Percentiles rank a stretch among this genome's conserved stretches.
phyloP scores from a whole-genome alignment of 1,139 yeast genomes.

The Sugiyamaella japonica region DNA sequence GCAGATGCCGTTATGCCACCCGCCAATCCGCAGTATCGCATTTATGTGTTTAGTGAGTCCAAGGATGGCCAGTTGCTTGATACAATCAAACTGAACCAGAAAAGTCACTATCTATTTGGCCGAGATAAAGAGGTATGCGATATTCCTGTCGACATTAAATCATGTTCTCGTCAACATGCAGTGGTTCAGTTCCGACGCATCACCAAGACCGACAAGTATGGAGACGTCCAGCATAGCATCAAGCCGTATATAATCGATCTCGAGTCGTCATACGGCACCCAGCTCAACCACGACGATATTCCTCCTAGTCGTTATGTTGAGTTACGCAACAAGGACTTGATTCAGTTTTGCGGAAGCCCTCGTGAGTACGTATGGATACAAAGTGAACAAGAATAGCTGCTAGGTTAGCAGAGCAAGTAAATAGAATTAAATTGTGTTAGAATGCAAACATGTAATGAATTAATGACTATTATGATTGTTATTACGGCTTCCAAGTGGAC shows the following conservation, averaged over 20 bases:
- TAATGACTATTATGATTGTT: slow-evolving; percentile 10
- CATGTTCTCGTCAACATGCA: slow-evolving; percentile 57
- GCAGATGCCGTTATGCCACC: slow-evolving; percentile 44
- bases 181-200: slow-evolving; percentile 51
- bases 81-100: slow-evolving; percentile 38
- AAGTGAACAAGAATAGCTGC: slow-evolving; percentile 1
- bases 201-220: slow-evolving; percentile 28
- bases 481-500: slow-evolving; percentile 21
- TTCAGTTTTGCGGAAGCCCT: slow-evolving; percentile 47
- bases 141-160: slow-evolving; percentile 46
- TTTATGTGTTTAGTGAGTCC: slow-evolving; percentile 32
- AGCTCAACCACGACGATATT: slow-evolving; percentile 48
- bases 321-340: slow-evolving; percentile 49
- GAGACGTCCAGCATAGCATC: slow-evolving; percentile 27
- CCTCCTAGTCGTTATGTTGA: slow-evolving; percentile 53
- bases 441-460: not conserved
- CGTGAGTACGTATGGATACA: slow-evolving; percentile 16
- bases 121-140: slow-evolving; percentile 49
- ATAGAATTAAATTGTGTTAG: not conserved
- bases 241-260: slow-evolving; percentile 54
- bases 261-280: slow-evolving; percentile 56
- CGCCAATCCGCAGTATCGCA: slow-evolving; percentile 25
- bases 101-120: slow-evolving; percentile 47
- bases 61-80: slow-evolving; percentile 35
- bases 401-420: not conserved